These are phyloP conservation scores for Aspergillus persii DNA, from an alignment of 2,329 filamentous ascomycete species.

Conservation along the genomic window DNA sequence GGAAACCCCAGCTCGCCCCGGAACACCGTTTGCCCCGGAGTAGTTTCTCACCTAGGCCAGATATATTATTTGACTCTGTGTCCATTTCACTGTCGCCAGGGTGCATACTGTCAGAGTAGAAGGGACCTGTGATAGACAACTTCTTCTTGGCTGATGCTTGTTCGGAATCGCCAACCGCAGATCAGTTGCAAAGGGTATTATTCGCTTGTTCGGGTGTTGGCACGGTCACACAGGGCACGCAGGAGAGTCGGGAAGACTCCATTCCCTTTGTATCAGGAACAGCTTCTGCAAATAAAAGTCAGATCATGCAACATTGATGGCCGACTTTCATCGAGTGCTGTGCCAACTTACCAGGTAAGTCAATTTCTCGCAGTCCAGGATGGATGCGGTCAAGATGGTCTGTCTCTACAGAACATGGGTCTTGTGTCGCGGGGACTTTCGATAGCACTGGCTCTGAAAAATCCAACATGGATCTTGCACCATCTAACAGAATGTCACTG, in stretches of 20 bases:
- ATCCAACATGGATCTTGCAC: slow-evolving; percentile 3
- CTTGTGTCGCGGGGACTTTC: not conserved
- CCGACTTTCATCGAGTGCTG: slow-evolving; percentile 5
- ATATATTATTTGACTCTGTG: not conserved
- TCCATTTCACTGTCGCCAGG: not conserved
- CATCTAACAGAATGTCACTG: slow-evolving; percentile 6
- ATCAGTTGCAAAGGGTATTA: slow-evolving; percentile 6
- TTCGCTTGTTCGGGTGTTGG: slow-evolving; percentile 10
- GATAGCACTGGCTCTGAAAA: slow-evolving; percentile 5
- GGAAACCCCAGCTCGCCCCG: not conserved
- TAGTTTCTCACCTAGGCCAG: not conserved
- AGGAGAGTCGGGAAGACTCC: slow-evolving; percentile 10
- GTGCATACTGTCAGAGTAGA: not conserved
- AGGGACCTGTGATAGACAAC: not conserved
- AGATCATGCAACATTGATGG: slow-evolving; percentile 7
- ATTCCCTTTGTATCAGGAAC: slow-evolving; percentile 9
- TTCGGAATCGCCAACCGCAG: slow-evolving; percentile 1
- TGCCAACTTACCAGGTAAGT: slow-evolving; percentile 10
- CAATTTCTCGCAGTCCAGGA: slow-evolving; percentile 4
- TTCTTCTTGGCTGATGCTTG: slow-evolving; percentile 5
- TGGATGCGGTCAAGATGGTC: not conserved
- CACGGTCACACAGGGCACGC: slow-evolving; percentile 5
- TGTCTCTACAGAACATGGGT: not conserved
- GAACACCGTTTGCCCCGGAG: not conserved
- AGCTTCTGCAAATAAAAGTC: slow-evolving; percentile 10